phyloP scores from a whole-genome alignment of 73 alveolate genomes.

The Paramecium octaurelia region DNA sequence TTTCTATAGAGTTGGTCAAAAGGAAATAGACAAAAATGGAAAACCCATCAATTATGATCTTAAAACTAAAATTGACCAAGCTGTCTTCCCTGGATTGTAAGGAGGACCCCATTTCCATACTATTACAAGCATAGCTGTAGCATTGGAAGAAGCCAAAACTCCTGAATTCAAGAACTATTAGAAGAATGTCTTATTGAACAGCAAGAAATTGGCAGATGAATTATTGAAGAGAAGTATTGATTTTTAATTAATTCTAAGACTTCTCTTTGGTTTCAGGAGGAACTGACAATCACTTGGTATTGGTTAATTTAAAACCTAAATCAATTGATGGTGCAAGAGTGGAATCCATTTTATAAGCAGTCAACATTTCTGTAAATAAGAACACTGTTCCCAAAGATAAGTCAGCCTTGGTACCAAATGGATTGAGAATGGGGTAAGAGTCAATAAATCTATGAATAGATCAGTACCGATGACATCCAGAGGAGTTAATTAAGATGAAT shows the following conservation, averaged over 20 bases:
- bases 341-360: constrained; percentile 83
- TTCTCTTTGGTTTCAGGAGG: constrained; percentile 83
- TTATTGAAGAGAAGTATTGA: constrained; percentile 76
- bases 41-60: constrained; percentile 61
- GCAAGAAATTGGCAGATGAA: constrained; percentile 77
- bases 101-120: constrained; percentile 97
- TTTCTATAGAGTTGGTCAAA: constrained; percentile 76
- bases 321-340: constrained; percentile 87
- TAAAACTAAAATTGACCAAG: constrained; percentile 72
- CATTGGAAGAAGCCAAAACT: constrained; percentile 78
- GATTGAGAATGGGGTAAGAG: constrained; percentile 84
- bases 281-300: constrained; percentile 90
- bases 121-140: constrained; percentile 88
- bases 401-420: constrained; percentile 91
- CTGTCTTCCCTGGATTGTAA: constrained; percentile 92
- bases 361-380: constrained; percentile 82
- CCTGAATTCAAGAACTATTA: constrained; percentile 84
- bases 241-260: background rate
- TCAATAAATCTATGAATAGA: background rate
- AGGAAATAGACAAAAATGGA: constrained; percentile 62
- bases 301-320: constrained; percentile 78
- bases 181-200: constrained; percentile 77
- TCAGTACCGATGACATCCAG: constrained; percentile 94
- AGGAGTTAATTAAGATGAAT: constrained; percentile 86
- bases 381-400: constrained; percentile 93